Evolutionary conservation across 108 stramenopile genomes (phyloP).

Genomic region (Bacterosira constricta): DNA sequence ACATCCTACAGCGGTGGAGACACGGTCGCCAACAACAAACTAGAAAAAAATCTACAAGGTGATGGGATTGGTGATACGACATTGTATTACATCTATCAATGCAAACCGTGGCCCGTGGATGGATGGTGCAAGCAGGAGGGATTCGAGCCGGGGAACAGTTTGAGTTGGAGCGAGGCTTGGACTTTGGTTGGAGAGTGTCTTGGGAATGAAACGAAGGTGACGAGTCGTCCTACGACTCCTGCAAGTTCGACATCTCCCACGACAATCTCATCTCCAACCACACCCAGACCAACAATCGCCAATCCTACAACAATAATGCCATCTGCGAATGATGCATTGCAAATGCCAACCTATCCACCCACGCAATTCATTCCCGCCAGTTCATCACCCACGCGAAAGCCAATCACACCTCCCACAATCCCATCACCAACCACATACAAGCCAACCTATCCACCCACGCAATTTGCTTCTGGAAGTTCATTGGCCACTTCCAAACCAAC

Average conservation of each 20-base stretch:
- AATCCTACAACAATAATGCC: no score
- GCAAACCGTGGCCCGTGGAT: conserved; percentile 23
- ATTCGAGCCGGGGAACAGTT: conserved; percentile 42
- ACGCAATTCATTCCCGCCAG: not conserved
- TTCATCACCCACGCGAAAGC: no score
- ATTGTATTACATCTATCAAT: conserved; percentile 22
- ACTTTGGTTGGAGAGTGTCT: conserved; percentile 33
- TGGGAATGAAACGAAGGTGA: not conserved
- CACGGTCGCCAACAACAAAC: conserved; percentile 13
- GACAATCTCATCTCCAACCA: no score
- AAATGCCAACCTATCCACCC: not conserved
- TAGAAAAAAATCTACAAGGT: no score
- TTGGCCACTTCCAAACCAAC: no score
- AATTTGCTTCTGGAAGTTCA: not conserved
- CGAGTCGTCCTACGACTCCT: not conserved
- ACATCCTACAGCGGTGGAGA: conserved; percentile 22
- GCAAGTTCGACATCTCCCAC: not conserved
- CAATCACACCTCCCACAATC: no score
- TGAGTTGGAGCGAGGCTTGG: conserved; percentile 40
- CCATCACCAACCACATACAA: no score
- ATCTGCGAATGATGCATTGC: not conserved
- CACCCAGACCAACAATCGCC: no score
- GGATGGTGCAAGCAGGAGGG: conserved; percentile 32
- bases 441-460: not conserved
- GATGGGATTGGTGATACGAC: not conserved